Evolutionary conservation across 352 stramenopile genomes (phyloP).

Genomic region (Nothophytophthora sp.): DNA sequence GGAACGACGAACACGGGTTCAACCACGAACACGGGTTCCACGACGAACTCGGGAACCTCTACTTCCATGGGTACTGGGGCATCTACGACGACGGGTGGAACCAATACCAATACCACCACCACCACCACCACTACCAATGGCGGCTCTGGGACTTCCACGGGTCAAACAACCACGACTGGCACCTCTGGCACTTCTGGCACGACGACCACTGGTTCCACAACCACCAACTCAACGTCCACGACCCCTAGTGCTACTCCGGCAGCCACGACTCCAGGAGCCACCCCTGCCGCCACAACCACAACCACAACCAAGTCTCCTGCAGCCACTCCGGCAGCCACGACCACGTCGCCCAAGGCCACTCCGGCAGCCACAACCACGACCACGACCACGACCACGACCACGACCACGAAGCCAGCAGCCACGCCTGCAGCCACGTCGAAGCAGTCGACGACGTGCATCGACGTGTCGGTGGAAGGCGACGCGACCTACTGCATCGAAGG

Average conservation of each 20-base stretch:
- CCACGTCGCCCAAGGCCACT: neutral
- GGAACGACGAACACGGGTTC: neutral
- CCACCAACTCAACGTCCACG: neutral
- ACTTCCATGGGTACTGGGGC: neutral
- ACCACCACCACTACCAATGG: too few relatives aligned
- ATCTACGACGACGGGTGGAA: neutral
- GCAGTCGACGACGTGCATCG: constrained; percentile 35
- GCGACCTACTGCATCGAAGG: constrained; percentile 75
- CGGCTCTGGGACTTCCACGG: neutral
- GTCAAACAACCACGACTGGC: neutral
- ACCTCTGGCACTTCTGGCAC: constrained; percentile 10
- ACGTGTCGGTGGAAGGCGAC: constrained; percentile 69
- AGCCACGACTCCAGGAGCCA: constrained; percentile 17
- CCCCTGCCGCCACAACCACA: constrained; percentile 16
- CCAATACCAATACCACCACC: too few relatives aligned
- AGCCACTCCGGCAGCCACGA: constrained; percentile 18
- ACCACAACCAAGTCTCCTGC: constrained; percentile 11
- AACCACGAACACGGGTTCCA: neutral
- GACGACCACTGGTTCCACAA: constrained; percentile 7
- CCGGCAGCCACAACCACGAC: constrained; percentile 17
- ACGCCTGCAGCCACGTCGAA: constrained; percentile 23
- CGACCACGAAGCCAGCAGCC: constrained; percentile 11
- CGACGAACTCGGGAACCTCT: neutral
- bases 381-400: constrained; percentile 11
- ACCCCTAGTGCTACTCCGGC: constrained; percentile 9